These are phyloP conservation scores for Fusarium sp. DNA, from an alignment of 2,329 filamentous ascomycete genomes.

Conservation along the genomic window DNA sequence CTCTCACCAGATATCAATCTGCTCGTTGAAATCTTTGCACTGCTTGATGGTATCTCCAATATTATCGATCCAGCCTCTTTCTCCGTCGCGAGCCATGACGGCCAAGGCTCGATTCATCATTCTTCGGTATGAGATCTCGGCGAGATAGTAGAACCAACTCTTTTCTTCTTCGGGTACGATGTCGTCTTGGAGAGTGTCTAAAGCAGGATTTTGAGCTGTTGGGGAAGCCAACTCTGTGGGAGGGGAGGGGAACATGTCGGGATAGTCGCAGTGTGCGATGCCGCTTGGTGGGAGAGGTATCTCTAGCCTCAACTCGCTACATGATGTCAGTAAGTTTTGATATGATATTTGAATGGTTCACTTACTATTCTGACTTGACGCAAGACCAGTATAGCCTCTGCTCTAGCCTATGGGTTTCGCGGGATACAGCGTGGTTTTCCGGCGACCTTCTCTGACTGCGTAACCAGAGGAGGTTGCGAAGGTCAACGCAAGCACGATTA, in stretches of 20 bases:
- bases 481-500: conserved; percentile 35
- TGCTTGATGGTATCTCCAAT: background rate
- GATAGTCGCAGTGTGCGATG: conserved; percentile 50
- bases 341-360: background rate
- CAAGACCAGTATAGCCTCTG: background rate
- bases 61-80: background rate
- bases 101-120: conserved; percentile 56
- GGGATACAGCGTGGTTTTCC: background rate
- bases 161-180: conserved; percentile 41
- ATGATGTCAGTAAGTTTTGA: background rate
- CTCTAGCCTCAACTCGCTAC: conserved; percentile 44
- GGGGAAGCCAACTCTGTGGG: conserved; percentile 18
- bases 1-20: background rate
- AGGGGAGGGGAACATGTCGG: conserved; percentile 46
- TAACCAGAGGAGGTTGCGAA: conserved; percentile 51
- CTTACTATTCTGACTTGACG: conserved; percentile 1
- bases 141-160: conserved; percentile 59
- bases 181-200: background rate
- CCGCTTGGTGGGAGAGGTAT: conserved; percentile 52
- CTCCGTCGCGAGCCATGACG: conserved; percentile 34
- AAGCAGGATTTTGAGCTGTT: background rate
- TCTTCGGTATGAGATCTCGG: conserved; percentile 56
- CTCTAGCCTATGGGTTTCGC: background rate
- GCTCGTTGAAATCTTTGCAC: background rate
- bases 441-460: conserved; percentile 1